These are phyloP conservation scores for Rhododendron ferrugineum DNA, from an alignment of 148 eudicot genomes.

Conservation along the genomic window DNA sequence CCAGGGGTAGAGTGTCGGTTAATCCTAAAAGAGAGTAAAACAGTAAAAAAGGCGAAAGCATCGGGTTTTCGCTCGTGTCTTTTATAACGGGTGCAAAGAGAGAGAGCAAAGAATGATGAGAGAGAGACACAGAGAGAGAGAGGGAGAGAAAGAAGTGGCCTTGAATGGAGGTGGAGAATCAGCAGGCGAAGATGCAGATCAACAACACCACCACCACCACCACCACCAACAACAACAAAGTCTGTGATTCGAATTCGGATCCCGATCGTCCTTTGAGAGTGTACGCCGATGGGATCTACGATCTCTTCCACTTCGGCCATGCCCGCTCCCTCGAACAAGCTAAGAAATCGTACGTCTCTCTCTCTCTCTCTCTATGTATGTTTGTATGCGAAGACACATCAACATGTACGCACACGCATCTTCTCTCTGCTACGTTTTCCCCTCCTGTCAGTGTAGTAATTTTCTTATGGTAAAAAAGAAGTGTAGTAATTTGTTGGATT, in stretches of 20 bases:
- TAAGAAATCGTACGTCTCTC: constrained; percentile 39
- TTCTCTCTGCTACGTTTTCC: too few species aligned
- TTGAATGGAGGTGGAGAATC: not conserved
- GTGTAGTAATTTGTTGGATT: not conserved
- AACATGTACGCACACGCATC: not conserved
- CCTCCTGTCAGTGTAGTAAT: too few species aligned
- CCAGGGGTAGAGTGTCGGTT: not conserved
- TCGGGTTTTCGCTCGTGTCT: not conserved
- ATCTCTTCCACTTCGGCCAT: constrained; percentile 89
- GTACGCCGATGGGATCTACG: constrained; percentile 90
- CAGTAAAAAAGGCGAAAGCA: not conserved
- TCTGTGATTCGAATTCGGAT: not conserved
- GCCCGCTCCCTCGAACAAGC: constrained; percentile 96
- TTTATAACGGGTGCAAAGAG: not conserved
- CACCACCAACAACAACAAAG: not conserved
- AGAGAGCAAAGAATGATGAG: not conserved
- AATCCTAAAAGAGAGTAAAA: too few species aligned
- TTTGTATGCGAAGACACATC: not conserved
- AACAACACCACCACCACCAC: not conserved
- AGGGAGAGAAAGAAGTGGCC: not conserved
- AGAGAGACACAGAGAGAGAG: not conserved
- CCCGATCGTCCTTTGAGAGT: constrained; percentile 66
- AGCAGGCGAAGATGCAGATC: not conserved
- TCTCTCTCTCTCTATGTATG: not conserved
- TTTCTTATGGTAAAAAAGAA: not conserved